Conservation (phyloP, 2,329 filamentous ascomycete species). For the Fusarium sp. region DNA sequence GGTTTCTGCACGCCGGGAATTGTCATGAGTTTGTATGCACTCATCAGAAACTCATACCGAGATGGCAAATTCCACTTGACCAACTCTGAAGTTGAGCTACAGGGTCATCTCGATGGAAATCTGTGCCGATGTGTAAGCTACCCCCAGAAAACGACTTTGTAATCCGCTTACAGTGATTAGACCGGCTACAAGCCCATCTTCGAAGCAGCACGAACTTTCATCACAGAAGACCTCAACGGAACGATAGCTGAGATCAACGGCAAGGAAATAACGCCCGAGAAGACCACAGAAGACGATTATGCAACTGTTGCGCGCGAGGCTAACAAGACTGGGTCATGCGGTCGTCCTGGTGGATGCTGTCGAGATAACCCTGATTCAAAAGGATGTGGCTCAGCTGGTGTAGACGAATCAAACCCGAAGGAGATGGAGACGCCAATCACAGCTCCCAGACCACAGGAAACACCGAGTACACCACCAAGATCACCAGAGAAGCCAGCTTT, state of each 20-base stretch:
- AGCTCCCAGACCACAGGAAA: background rate
- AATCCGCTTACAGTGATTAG: background rate
- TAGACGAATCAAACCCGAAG: background rate
- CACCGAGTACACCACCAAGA: background rate
- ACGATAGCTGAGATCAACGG: background rate
- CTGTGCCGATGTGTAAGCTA: background rate
- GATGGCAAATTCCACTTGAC: background rate
- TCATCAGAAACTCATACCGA: background rate
- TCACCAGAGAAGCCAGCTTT: background rate
- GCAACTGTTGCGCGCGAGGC: background rate
- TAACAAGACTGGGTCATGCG: background rate
- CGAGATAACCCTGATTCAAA: background rate
- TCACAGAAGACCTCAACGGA: conserved; percentile 1
- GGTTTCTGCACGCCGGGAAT: background rate
- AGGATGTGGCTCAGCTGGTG: background rate
- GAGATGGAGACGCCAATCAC: background rate
- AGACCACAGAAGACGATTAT: background rate
- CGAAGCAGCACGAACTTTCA: background rate
- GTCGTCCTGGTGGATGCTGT: background rate
- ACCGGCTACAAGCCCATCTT: conserved; percentile 2
- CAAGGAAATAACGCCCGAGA: background rate
- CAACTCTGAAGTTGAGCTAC: background rate
- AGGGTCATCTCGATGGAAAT: background rate
- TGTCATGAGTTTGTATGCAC: background rate
- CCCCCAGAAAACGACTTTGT: accelerated